Conservation (phyloP, 1,284 basidiomycete genomes). For the Moniliophthora roreri region DNA sequence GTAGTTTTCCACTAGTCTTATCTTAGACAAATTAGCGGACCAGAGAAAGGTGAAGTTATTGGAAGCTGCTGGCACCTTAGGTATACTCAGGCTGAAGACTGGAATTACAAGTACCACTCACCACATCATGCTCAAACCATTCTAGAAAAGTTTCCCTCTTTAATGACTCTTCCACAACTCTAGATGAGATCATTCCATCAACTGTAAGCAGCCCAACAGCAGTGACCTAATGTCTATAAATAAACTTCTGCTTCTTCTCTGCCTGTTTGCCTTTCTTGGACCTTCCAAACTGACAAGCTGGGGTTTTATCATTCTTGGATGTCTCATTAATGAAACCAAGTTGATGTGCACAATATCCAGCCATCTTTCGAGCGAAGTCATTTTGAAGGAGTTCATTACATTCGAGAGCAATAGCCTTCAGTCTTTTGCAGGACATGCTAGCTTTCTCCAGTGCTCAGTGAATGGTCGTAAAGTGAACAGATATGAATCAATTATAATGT, state of each 20-base stretch:
- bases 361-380: conserved; percentile 13
- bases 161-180: conserved; percentile 16
- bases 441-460: conserved; percentile 18
- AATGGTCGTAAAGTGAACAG: conserved; percentile 27
- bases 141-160: conserved; percentile 11
- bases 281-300: conserved; percentile 10
- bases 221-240: not conserved
- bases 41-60: too few relatives aligned
- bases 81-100: too few relatives aligned
- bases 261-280: conserved; percentile 3
- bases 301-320: conserved; percentile 22
- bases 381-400: conserved; percentile 13
- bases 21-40: too few relatives aligned
- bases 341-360: conserved; percentile 15
- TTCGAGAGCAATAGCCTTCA: conserved; percentile 16
- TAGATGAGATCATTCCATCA: conserved; percentile 16
- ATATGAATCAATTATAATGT: conserved; percentile 24
- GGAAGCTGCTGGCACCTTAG: too few relatives aligned
- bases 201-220: conserved; percentile 3
- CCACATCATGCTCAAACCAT: conserved; percentile 15
- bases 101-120: conserved; percentile 9
- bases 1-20: too few relatives aligned
- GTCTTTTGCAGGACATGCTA: not conserved
- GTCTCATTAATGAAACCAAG: conserved; percentile 22
- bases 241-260: conserved; percentile 1